Conservation (phyloP, 2,329 filamentous ascomycete species). For the Cercospora berteroae region DNA sequence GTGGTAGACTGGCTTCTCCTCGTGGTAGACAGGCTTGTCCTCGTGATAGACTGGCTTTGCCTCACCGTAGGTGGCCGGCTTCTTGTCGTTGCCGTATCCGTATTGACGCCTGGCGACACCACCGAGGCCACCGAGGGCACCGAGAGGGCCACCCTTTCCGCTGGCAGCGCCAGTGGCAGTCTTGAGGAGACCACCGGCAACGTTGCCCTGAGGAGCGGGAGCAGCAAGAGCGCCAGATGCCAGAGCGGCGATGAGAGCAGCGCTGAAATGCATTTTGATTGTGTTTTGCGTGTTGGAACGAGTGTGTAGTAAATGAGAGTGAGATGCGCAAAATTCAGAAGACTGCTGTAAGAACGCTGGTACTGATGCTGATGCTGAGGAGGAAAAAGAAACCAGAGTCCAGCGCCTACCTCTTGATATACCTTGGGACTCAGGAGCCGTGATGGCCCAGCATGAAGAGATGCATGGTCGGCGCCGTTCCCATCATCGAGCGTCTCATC, state of each 20-base stretch:
- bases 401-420: background rate
- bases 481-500: slow-evolving; percentile 1
- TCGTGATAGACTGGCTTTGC: background rate
- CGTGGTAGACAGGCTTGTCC: background rate
- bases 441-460: background rate
- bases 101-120: background rate
- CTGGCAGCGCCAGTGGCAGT: background rate
- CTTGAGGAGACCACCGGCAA: background rate
- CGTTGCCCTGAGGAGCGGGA: background rate
- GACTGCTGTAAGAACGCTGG: background rate
- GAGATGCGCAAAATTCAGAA: background rate
- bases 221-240: slow-evolving; percentile 1
- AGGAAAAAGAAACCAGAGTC: background rate
- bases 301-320: background rate
- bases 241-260: slow-evolving; percentile 7
- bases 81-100: background rate
- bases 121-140: background rate
- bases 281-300: slow-evolving; percentile 1
- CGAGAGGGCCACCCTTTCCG: background rate
- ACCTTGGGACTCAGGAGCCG: background rate
- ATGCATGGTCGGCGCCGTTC: background rate
- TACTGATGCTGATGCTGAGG: slow-evolving; percentile 4
- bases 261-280: slow-evolving; percentile 7
- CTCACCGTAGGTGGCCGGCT: background rate
- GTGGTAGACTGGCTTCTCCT: background rate